Conservation (phyloP, 2,329 filamentous ascomycete species). For the Hymenotorrendiella dingleyae region DNA sequence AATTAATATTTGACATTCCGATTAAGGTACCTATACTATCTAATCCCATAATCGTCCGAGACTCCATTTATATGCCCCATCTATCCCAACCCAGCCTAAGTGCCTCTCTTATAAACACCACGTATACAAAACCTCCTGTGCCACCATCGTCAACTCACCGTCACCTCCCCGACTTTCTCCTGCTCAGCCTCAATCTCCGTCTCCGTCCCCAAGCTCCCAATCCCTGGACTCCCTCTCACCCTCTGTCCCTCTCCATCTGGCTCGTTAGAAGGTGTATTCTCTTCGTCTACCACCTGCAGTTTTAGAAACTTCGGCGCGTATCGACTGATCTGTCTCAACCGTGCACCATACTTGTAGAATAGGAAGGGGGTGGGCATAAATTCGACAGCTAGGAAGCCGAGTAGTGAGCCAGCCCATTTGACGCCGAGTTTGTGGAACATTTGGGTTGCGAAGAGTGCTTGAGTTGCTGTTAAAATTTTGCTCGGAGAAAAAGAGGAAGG, state of each 20-base stretch:
- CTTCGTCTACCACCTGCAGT: neutral
- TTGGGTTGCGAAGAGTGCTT: conserved; percentile 31
- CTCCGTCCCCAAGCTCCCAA: no score
- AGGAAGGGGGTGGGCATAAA: conserved; percentile 39
- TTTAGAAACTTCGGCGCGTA: conserved; percentile 11
- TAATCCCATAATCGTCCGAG: no score
- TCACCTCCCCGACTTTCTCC: neutral
- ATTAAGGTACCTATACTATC: no score
- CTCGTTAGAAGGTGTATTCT: neutral
- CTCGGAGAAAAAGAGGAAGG: no score
- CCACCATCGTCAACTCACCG: no score
- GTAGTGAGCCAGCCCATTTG: conserved; percentile 34
- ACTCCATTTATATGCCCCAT: no score
- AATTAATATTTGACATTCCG: no score
- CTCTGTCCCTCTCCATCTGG: neutral
- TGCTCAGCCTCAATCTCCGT: neutral
- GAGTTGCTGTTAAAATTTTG: neutral
- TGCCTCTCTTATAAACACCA: no score
- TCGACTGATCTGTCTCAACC: conserved; percentile 25
- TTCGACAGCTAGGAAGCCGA: conserved; percentile 36
- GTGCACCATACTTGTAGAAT: conserved; percentile 33
- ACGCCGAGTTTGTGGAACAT: conserved; percentile 35
- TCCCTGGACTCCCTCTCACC: neutral
- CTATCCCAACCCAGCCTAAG: no score
- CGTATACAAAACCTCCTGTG: no score